Evolutionary conservation across 768 basidiomycete species (phyloP).

Genomic region (Coprinellus micaceus): DNA sequence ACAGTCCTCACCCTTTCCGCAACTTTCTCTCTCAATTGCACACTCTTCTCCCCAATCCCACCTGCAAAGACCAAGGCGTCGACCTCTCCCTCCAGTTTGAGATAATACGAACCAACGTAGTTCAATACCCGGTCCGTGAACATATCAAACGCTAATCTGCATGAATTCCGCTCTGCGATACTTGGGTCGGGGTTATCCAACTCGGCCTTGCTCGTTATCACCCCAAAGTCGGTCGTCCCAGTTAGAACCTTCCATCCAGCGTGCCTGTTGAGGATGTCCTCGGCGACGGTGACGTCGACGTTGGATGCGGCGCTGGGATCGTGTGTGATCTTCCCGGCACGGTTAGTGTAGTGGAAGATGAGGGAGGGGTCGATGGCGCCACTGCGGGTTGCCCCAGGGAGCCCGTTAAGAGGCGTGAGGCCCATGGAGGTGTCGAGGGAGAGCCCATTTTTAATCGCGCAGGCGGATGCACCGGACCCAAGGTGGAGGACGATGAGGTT

Average conservation of each 20-base stretch:
- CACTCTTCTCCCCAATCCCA: constrained; percentile 80
- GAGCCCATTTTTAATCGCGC: constrained; percentile 67
- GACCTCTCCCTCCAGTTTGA: constrained; percentile 63
- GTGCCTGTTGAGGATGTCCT: constrained; percentile 70
- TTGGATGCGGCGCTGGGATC: constrained; percentile 42
- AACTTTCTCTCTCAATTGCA: constrained; percentile 57
- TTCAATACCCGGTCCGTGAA: constrained; percentile 74
- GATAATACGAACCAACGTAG: constrained; percentile 69
- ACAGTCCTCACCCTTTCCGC: constrained; percentile 52
- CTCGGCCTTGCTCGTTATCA: constrained; percentile 49
- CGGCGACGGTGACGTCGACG: constrained; percentile 59
- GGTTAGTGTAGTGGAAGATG: constrained; percentile 78
- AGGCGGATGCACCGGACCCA: constrained; percentile 86
- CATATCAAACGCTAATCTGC: constrained; percentile 70
- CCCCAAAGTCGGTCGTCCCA: constrained; percentile 80
- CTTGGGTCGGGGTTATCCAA: constrained; percentile 21
- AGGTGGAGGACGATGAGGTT: constrained; percentile 85
- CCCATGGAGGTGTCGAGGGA: constrained; percentile 91
- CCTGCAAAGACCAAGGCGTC: constrained; percentile 86
- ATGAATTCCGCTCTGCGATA: constrained; percentile 29
- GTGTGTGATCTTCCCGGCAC: constrained; percentile 51
- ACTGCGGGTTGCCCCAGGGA: constrained; percentile 85
- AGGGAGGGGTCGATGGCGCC: constrained; percentile 83
- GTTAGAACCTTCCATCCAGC: constrained; percentile 76
- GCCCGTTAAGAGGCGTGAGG: constrained; percentile 81